Conservation (phyloP, 2,329 filamentous ascomycete genomes). For the Colletotrichum scovillei region DNA sequence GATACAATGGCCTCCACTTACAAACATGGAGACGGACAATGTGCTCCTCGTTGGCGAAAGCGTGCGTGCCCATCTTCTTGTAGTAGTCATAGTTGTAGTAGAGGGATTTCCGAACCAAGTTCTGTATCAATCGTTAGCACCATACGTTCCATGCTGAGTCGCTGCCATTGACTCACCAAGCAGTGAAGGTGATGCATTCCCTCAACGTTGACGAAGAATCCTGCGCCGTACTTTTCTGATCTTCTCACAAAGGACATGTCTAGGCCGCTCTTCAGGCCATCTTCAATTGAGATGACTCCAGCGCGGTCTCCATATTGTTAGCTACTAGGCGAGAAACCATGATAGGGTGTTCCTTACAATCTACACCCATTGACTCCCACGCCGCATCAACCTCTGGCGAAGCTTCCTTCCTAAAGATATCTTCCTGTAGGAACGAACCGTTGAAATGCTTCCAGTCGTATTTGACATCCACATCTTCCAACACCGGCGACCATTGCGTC, state of each 20-base stretch:
- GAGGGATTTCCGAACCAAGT: constrained; percentile 67
- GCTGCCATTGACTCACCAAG: constrained; percentile 50
- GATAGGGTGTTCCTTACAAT: constrained; percentile 53
- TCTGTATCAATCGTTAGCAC: constrained; percentile 47
- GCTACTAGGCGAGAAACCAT: not conserved
- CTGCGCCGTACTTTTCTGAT: constrained; percentile 65
- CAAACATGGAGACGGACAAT: constrained; percentile 68
- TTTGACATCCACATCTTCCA: constrained; percentile 46
- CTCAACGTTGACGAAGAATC: constrained; percentile 68
- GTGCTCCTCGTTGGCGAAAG: constrained; percentile 66
- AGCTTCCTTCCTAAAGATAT: constrained; percentile 61
- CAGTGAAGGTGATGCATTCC: constrained; percentile 69
- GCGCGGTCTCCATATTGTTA: constrained; percentile 50
- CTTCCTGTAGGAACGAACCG: constrained; percentile 65
- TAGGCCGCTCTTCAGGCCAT: constrained; percentile 64
- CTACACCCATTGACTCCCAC: constrained; percentile 57
- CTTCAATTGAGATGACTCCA: constrained; percentile 59
- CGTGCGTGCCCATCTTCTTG: constrained; percentile 56
- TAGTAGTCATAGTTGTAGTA: constrained; percentile 72
- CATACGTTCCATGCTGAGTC: no score
- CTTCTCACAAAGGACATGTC: constrained; percentile 65
- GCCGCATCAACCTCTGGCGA: constrained; percentile 67
- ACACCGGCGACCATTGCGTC: constrained; percentile 50
- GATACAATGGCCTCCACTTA: constrained; percentile 47
- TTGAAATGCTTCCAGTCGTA: constrained; percentile 59